Evolutionary conservation across 2,329 filamentous ascomycete species (phyloP).

Genomic region (Trichoderma asperellum): DNA sequence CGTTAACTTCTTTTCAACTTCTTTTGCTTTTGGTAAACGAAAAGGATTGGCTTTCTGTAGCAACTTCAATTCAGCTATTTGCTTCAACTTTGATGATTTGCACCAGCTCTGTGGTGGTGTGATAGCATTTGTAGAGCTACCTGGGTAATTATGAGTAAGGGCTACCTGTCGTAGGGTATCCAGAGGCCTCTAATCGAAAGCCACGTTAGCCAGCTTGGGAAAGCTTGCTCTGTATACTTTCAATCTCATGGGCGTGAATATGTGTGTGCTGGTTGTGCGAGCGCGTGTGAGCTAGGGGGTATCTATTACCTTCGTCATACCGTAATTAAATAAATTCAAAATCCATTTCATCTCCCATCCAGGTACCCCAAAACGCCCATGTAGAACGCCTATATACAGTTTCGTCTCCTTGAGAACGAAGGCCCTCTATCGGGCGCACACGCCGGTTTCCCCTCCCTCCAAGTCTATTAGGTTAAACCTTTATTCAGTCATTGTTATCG

Average conservation of each 20-base stretch:
- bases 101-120: not conserved
- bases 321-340: not conserved
- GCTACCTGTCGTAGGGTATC: not conserved
- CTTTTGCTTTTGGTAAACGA: not conserved
- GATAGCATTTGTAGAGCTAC: not conserved
- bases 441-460: not conserved
- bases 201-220: not conserved
- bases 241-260: not conserved
- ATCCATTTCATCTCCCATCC: slow-evolving; percentile 3
- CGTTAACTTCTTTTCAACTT: not conserved
- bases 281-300: slow-evolving; percentile 22
- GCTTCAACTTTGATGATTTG: not conserved
- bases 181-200: not conserved
- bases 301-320: slow-evolving; percentile 21
- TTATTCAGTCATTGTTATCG: not conserved
- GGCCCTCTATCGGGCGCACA: not conserved
- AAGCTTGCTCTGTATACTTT: not conserved
- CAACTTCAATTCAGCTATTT: slow-evolving; percentile 2
- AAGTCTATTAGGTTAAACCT: not conserved
- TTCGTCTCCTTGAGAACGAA: not conserved
- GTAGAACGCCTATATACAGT: slow-evolving; percentile 21
- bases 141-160: not conserved
- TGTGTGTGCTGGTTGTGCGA: not conserved
- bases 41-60: not conserved
- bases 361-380: slow-evolving; percentile 19